These are phyloP conservation scores for Pichia rugopelliculosa DNA, from an alignment of 805 yeast species.

Conservation along the genomic window DNA sequence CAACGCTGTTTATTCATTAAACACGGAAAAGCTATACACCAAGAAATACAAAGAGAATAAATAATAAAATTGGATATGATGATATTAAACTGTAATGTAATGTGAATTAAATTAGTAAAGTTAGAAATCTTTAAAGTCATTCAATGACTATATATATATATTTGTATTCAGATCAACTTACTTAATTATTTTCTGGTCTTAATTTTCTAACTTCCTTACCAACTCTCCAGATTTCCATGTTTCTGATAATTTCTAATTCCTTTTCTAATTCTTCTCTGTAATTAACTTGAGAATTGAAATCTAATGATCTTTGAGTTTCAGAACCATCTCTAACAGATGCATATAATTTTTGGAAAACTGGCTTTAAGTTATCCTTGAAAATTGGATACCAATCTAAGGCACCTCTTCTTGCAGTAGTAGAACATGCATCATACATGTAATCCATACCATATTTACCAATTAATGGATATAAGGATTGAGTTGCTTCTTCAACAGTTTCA, in stretches of 20 bases:
- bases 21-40: constrained; percentile 27
- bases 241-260: constrained; percentile 89
- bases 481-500: constrained; percentile 99
- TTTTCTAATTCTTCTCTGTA: constrained; percentile 94
- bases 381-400: constrained; percentile 99
- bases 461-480: constrained; percentile 98
- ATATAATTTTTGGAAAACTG: constrained; percentile 95
- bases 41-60: constrained; percentile 10
- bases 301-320: constrained; percentile 97
- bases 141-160: constrained; percentile 2
- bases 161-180: background rate
- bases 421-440: constrained; percentile 99
- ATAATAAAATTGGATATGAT: constrained; percentile 8
- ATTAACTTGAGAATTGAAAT: constrained; percentile 96
- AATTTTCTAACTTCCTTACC: constrained; percentile 99
- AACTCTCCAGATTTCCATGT: constrained; percentile 98
- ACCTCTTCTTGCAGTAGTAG: constrained; percentile 99
- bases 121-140: background rate
- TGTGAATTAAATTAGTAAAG: background rate
- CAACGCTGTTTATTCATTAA: constrained; percentile 34
- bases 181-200: constrained; percentile 96
- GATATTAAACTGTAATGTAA: background rate
- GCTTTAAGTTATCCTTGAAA: constrained; percentile 98
- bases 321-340: constrained; percentile 91
- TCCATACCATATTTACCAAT: constrained; percentile 99